Percentiles rank a stretch among this genome's conserved stretches.
Evolutionary conservation across 2,329 filamentous ascomycete genomes (phyloP).

Genomic region (Alternaria arborescens): DNA sequence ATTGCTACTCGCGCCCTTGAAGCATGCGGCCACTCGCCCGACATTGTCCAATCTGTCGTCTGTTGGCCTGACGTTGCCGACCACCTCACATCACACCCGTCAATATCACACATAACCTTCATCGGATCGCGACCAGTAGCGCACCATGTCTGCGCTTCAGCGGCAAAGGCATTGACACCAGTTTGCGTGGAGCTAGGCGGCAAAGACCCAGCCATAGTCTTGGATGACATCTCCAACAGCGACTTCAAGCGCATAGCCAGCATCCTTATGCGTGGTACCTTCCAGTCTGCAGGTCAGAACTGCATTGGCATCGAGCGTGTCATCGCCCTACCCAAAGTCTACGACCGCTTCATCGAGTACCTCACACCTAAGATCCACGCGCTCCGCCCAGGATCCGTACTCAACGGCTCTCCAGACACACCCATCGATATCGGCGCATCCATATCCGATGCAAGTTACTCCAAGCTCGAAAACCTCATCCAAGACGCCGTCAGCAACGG

Average conservation of each 20-base stretch:
- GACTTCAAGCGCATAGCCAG: slow-evolving; percentile 76
- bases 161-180: slow-evolving; percentile 85
- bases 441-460: slow-evolving; percentile 81
- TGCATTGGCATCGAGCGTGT: slow-evolving; percentile 97
- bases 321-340: slow-evolving; percentile 79
- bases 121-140: slow-evolving; percentile 90
- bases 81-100: slow-evolving; percentile 83
- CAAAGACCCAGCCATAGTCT: slow-evolving; percentile 89
- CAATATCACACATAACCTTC: slow-evolving; percentile 90
- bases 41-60: slow-evolving; percentile 82
- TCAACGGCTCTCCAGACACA: slow-evolving; percentile 57
- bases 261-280: slow-evolving; percentile 88
- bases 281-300: slow-evolving; percentile 96
- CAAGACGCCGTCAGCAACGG: slow-evolving; percentile 78
- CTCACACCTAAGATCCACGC: slow-evolving; percentile 77
- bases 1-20: slow-evolving; percentile 81
- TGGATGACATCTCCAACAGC: slow-evolving; percentile 75
- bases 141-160: slow-evolving; percentile 85
- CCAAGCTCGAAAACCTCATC: slow-evolving; percentile 78
- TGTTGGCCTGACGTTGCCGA: slow-evolving; percentile 88
- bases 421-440: slow-evolving; percentile 84
- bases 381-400: slow-evolving; percentile 77
- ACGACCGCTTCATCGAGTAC: slow-evolving; percentile 74
- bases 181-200: slow-evolving; percentile 92
- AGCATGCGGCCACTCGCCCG: slow-evolving; percentile 82